Evolutionary conservation across 1,284 basidiomycete genomes (phyloP).

Genomic region (Puccinia hordei): DNA sequence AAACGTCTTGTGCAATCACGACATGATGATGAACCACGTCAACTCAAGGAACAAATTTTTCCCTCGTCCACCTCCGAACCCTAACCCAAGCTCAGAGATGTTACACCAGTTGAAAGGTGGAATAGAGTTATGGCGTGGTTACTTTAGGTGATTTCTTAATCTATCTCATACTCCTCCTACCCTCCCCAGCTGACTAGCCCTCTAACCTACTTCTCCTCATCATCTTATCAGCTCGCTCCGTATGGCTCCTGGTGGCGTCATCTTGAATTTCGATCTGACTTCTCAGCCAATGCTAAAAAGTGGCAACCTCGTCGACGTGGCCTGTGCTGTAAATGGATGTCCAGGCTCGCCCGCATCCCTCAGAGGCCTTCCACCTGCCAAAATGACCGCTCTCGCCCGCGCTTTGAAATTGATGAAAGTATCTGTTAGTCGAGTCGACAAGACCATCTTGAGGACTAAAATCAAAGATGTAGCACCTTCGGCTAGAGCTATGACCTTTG

Average conservation of each 20-base stretch:
- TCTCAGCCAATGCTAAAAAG: slow-evolving; percentile 46
- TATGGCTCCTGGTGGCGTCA: slow-evolving; percentile 38
- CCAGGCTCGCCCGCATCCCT: background rate
- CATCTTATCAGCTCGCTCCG: slow-evolving; percentile 37
- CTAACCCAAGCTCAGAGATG: background rate
- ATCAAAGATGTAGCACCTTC: slow-evolving; percentile 33
- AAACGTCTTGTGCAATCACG: slow-evolving; percentile 50
- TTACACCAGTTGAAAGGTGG: slow-evolving; percentile 7
- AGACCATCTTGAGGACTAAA: slow-evolving; percentile 32
- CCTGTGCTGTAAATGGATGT: slow-evolving; percentile 9
- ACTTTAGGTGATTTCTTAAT: slow-evolving; percentile 34
- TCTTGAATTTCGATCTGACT: slow-evolving; percentile 47
- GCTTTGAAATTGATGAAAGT: slow-evolving; percentile 32
- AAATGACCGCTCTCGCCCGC: background rate
- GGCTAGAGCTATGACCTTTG: slow-evolving; percentile 25
- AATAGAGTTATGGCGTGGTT: slow-evolving; percentile 49
- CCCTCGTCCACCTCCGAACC: slow-evolving; percentile 1
- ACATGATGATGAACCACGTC: slow-evolving; percentile 37
- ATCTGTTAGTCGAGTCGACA: slow-evolving; percentile 37
- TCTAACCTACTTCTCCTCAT: background rate
- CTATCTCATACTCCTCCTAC: too few species aligned
- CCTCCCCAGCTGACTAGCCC: background rate
- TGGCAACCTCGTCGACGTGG: slow-evolving; percentile 39
- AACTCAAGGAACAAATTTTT: slow-evolving; percentile 48
- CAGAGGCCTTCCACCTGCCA: background rate